These are phyloP conservation scores for Bipolaris zeicola DNA, from an alignment of 2,329 filamentous ascomycete genomes.

Conservation along the genomic window DNA sequence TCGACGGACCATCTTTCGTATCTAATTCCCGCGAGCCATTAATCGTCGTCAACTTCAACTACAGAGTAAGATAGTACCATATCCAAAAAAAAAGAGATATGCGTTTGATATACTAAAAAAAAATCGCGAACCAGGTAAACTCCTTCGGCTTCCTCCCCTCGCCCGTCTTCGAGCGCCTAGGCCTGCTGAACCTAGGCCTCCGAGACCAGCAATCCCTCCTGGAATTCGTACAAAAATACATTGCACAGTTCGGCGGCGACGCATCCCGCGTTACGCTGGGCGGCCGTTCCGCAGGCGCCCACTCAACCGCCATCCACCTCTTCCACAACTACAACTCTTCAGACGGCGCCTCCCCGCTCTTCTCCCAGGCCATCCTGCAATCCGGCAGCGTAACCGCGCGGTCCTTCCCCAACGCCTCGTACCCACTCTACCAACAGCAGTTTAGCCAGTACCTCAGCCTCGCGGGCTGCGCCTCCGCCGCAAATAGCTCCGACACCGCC, in stretches of 20 bases:
- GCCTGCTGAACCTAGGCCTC: constrained; percentile 37
- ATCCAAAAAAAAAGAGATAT: no score
- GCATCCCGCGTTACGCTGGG: constrained; percentile 45
- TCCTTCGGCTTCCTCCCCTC: constrained; percentile 36
- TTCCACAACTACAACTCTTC: constrained; percentile 39
- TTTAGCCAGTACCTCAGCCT: constrained; percentile 27
- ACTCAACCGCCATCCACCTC: constrained; percentile 36
- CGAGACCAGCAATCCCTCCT: constrained; percentile 28
- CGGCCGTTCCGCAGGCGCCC: constrained; percentile 46
- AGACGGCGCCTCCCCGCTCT: constrained; percentile 26
- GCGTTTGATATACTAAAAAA: neutral
- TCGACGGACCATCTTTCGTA: constrained; percentile 36
- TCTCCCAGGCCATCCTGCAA: constrained; percentile 35
- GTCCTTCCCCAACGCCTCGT: constrained; percentile 34
- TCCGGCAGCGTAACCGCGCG: constrained; percentile 37
- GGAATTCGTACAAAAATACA: constrained; percentile 49
- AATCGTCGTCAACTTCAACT: constrained; percentile 38
- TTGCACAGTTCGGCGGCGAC: constrained; percentile 49
- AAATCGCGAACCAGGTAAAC: constrained; percentile 2
- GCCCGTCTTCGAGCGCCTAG: constrained; percentile 31
- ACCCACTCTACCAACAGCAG: constrained; percentile 37
- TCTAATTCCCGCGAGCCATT: constrained; percentile 29
- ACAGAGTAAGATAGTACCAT: constrained; percentile 19
- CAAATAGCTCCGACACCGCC: constrained; percentile 34
- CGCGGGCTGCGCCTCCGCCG: constrained; percentile 23